A percentile compares a stretch with the other conserved stretches of the same genome.
These are phyloP conservation scores for Rhizophlyctis rosea DNA, from an alignment of 192 early-diverging fungal species.

Conservation along the genomic window DNA sequence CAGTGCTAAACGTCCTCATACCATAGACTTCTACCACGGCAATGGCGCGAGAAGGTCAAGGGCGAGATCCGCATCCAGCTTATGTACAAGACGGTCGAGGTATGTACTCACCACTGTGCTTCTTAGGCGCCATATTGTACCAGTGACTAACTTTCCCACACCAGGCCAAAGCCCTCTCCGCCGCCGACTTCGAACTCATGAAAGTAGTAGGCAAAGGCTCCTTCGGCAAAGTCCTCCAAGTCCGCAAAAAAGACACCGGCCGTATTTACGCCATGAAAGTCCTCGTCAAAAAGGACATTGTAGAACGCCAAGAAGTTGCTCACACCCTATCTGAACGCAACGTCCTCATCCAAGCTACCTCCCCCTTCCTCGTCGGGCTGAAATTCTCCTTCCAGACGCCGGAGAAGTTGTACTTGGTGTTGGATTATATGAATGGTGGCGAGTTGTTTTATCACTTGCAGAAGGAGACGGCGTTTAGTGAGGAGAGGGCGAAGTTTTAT, in stretches of 20 bases:
- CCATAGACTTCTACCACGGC: slow-evolving; percentile 35
- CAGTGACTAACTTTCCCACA: neutral
- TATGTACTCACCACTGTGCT: slow-evolving; percentile 1
- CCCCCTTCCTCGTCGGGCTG: slow-evolving; percentile 91
- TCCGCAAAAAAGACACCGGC: slow-evolving; percentile 72
- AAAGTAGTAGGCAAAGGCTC: slow-evolving; percentile 73
- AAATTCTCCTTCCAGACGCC: slow-evolving; percentile 89
- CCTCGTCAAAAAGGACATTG: slow-evolving; percentile 68
- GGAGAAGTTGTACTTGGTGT: slow-evolving; percentile 71
- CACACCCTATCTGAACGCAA: slow-evolving; percentile 78
- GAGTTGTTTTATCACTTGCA: slow-evolving; percentile 92
- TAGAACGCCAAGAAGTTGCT: slow-evolving; percentile 68
- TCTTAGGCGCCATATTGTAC: slow-evolving; percentile 3
- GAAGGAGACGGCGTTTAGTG: slow-evolving; percentile 82
- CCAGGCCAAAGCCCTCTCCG: slow-evolving; percentile 37
- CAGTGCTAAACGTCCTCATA: neutral
- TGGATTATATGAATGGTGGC: slow-evolving; percentile 78
- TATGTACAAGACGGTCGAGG: slow-evolving; percentile 45
- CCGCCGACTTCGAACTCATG: slow-evolving; percentile 68
- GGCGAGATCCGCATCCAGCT: slow-evolving; percentile 53
- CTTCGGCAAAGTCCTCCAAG: slow-evolving; percentile 81
- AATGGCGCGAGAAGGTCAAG: slow-evolving; percentile 42
- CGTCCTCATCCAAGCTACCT: slow-evolving; percentile 63
- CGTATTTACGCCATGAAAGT: slow-evolving; percentile 85
- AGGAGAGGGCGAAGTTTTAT: slow-evolving; percentile 93